Conservation (phyloP, 345 rosid species). For the Pistacia vera region DNA sequence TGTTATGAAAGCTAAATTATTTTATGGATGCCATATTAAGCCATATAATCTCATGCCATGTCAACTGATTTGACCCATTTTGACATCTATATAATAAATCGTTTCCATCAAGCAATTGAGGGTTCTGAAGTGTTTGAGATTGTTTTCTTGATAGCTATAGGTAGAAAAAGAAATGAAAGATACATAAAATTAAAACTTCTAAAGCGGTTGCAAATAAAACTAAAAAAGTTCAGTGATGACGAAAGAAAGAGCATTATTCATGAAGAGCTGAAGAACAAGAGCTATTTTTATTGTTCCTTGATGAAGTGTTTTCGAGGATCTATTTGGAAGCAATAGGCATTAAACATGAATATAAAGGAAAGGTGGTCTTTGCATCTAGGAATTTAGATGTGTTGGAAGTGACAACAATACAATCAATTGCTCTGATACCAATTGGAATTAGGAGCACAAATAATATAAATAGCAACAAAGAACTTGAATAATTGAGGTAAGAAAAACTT, state of each 20-base stretch:
- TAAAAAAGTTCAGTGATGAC: no score
- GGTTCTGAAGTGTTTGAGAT: background rate
- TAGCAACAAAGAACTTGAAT: no score
- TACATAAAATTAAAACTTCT: background rate
- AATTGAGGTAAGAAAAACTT: no score
- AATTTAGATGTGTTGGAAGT: background rate
- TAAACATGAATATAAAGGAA: constrained; percentile 7
- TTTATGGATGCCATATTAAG: no score
- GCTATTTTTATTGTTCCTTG: constrained; percentile 14
- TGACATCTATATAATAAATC: background rate
- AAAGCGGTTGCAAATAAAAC: no score
- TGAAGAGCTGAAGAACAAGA: background rate
- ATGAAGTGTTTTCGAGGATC: constrained; percentile 11
- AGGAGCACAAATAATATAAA: no score
- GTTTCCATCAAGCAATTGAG: background rate
- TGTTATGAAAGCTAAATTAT: no score
- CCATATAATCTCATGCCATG: no score
- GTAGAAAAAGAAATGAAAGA: background rate
- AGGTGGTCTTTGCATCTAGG: constrained; percentile 18
- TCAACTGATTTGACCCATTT: no score
- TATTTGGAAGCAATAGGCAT: constrained; percentile 9
- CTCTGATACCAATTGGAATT: no score
- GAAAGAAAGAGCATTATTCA: no score
- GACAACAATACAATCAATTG: no score
- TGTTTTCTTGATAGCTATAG: background rate